A percentile compares a stretch with the other conserved stretches of the same genome.
phyloP scores from a whole-genome alignment of 305 asterid genomes.

The Striga hermonthica region DNA sequence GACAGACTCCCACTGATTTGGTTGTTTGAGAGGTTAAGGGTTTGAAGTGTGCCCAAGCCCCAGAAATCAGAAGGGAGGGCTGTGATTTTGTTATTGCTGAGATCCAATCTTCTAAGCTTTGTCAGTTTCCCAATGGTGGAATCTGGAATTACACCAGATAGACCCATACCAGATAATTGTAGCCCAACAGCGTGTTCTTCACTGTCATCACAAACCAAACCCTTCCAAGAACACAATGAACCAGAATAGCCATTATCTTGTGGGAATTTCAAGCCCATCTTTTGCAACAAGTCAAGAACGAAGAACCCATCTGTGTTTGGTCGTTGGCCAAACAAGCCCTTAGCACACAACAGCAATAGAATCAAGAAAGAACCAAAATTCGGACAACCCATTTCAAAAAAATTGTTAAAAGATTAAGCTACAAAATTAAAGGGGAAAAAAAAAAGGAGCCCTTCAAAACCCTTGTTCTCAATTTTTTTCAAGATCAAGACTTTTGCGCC shows the following conservation, averaged over 20 bases:
- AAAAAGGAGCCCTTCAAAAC: constrained; percentile 9
- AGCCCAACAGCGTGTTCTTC: constrained; percentile 53
- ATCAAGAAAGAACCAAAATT: constrained; percentile 47
- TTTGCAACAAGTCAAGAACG: constrained; percentile 59
- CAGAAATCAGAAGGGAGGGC: constrained; percentile 80
- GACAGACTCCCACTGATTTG: constrained; percentile 53
- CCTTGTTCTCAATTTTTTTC: constrained; percentile 15
- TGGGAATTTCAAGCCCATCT: constrained; percentile 55
- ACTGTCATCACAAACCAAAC: constrained; percentile 62
- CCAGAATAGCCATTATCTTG: constrained; percentile 47
- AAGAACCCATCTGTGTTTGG: constrained; percentile 83
- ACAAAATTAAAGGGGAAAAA: neutral
- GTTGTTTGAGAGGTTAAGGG: constrained; percentile 69
- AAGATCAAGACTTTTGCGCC: constrained; percentile 27
- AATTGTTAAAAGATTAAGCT: constrained; percentile 1
- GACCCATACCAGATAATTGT: constrained; percentile 56
- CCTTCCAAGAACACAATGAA: constrained; percentile 69
- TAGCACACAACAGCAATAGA: constrained; percentile 42
- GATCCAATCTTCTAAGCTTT: constrained; percentile 67
- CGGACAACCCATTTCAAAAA: constrained; percentile 54
- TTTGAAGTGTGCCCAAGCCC: constrained; percentile 72
- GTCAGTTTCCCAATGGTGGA: constrained; percentile 74
- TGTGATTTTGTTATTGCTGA: constrained; percentile 69
- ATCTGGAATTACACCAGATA: constrained; percentile 80
- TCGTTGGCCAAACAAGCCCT: constrained; percentile 54